Evolutionary conservation across 2,329 filamentous ascomycete genomes (phyloP).

Genomic region (Aspergillus tanneri): DNA sequence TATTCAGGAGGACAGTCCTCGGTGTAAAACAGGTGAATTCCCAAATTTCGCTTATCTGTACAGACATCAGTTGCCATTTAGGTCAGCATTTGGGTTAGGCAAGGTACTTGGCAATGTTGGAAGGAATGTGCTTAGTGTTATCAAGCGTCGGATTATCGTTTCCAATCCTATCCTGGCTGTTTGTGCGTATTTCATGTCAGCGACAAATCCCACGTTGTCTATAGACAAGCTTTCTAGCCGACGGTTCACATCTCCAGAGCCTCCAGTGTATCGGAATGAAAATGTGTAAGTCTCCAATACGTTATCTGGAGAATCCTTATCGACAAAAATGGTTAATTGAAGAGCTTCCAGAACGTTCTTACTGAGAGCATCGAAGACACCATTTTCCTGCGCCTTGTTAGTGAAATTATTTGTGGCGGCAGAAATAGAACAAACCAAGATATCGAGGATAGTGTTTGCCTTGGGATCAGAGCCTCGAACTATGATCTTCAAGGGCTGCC

Average conservation of each 20-base stretch:
- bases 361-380: constrained; percentile 49
- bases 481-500: constrained; percentile 42
- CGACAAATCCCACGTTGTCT: constrained; percentile 29
- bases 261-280: constrained; percentile 45
- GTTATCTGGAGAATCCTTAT: constrained; percentile 35
- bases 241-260: constrained; percentile 31
- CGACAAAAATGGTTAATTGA: constrained; percentile 48
- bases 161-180: constrained; percentile 45
- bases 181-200: constrained; percentile 38
- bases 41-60: constrained; percentile 42
- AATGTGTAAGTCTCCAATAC: constrained; percentile 54
- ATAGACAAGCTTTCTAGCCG: constrained; percentile 30
- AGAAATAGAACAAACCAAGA: constrained; percentile 43
- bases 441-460: constrained; percentile 47
- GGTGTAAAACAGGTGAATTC: constrained; percentile 48
- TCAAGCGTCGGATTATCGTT: constrained; percentile 44
- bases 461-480: constrained; percentile 40
- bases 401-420: background rate
- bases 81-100: background rate
- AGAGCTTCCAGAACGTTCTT: constrained; percentile 45
- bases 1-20: constrained; percentile 41
- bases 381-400: constrained; percentile 47
- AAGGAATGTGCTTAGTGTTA: constrained; percentile 38
- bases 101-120: constrained; percentile 45
- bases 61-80: constrained; percentile 4